Conservation (phyloP, 805 yeast species). For the Candida yuanshanica region DNA sequence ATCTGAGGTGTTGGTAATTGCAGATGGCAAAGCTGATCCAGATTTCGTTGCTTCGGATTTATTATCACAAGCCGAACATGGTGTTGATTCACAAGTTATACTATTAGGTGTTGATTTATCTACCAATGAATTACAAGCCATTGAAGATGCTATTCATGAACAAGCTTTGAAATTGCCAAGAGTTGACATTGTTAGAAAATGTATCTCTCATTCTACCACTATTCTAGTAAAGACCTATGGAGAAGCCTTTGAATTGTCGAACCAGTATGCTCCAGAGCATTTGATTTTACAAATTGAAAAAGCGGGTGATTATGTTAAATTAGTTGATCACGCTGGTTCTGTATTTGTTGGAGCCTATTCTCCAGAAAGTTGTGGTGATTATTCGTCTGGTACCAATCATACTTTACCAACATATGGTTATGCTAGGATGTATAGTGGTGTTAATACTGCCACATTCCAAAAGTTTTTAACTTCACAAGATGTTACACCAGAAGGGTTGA, state of each 20-base stretch:
- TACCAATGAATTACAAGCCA: constrained; percentile 50
- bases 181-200: constrained; percentile 86
- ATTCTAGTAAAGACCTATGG: constrained; percentile 62
- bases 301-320: constrained; percentile 64
- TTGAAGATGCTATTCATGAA: constrained; percentile 75
- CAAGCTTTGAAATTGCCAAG: constrained; percentile 88
- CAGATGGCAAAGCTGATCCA: constrained; percentile 83
- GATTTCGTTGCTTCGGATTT: constrained; percentile 97
- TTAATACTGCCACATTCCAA: constrained; percentile 91
- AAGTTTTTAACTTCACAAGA: constrained; percentile 93
- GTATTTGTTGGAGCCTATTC: constrained; percentile 95
- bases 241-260: constrained; percentile 83
- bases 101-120: constrained; percentile 75
- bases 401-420: constrained; percentile 98
- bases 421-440: constrained; percentile 96
- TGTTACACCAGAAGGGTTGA: constrained; percentile 78
- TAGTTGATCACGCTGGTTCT: constrained; percentile 90
- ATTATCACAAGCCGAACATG: constrained; percentile 98
- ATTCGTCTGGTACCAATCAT: constrained; percentile 97
- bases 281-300: constrained; percentile 84
- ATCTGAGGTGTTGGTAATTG: constrained; percentile 93
- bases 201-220: constrained; percentile 87
- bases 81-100: constrained; percentile 95
- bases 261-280: constrained; percentile 96
- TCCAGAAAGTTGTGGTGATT: constrained; percentile 98